phyloP scores from a whole-genome alignment of 768 basidiomycete species.

The Rickenella mellea region DNA sequence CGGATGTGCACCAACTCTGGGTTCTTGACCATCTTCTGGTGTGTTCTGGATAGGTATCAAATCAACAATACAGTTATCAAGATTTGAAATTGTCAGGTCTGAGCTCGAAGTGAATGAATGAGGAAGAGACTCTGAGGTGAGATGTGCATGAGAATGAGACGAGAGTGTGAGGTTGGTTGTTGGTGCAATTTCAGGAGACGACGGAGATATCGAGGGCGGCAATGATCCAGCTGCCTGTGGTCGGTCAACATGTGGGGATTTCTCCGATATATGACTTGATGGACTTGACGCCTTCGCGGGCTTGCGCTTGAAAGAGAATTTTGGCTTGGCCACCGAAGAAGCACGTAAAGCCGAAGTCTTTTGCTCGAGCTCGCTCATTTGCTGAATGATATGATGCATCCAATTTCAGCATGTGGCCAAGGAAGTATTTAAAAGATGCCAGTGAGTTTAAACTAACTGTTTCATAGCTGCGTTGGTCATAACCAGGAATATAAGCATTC shows the following conservation, averaged over 20 bases:
- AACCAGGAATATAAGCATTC: slow-evolving; percentile 53
- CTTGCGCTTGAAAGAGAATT: slow-evolving; percentile 61
- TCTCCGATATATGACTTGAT: neutral
- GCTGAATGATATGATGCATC: slow-evolving; percentile 37
- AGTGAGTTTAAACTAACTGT: slow-evolving; percentile 49
- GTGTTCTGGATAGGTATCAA: too few species aligned
- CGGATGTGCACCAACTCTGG: too few species aligned
- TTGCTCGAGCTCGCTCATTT: slow-evolving; percentile 54
- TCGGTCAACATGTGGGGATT: too few species aligned
- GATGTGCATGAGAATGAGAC: slow-evolving; percentile 33
- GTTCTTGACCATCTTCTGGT: too few species aligned
- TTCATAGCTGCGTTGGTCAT: slow-evolving; percentile 69
- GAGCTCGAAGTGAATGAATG: too few species aligned
- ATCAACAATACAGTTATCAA: slow-evolving; percentile 65
- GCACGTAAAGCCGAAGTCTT: slow-evolving; percentile 41
- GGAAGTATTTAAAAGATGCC: too few species aligned
- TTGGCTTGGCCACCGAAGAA: slow-evolving; percentile 38
- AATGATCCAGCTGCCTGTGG: too few species aligned
- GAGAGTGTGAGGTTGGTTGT: too few species aligned
- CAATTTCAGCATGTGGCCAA: slow-evolving; percentile 1
- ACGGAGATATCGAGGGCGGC: too few species aligned
- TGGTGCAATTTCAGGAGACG: too few species aligned
- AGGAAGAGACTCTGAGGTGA: slow-evolving; percentile 36
- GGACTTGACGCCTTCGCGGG: slow-evolving; percentile 11
- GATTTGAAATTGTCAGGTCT: slow-evolving; percentile 54